Base-by-base conservation (phyloP, 352 stramenopile species). In the Achlya hypogyna region DNA sequence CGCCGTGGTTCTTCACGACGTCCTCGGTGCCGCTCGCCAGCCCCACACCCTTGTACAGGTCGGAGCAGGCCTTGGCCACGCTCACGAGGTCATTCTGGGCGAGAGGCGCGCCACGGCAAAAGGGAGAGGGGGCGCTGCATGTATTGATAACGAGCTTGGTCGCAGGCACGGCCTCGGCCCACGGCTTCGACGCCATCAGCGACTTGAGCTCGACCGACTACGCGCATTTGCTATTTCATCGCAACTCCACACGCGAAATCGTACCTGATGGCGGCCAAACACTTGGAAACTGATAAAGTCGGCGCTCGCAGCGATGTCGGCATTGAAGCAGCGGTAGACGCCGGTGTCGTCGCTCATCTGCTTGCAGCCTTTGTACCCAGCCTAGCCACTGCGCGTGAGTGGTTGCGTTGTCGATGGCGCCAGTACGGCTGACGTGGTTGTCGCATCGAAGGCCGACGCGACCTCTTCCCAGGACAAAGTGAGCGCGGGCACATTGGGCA, bases 391-490 rank as follows among this genome's bases (percentile, higher is more conserved):
- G 34, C 6, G 6, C 34, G 34, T 42, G 6, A 6, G 14, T 42
- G 6, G 6, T 42, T 42, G 6, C 6, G 6, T 42, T 42, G 6
- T 14, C 34, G 14, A 14, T 42, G 14, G 14, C 34, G 34, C 14
- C 6, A 14, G 34, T 6, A 6, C 6, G 6, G 6, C 12, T 45
- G n/a, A 10, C 38, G 38, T 28, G n/a, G 25, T 59, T 6, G 51
- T 23, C 29, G 18, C 18, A n/a, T 49, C 35, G 29, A 62, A 62
- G 18, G 53, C 53, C 0, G 27, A 25, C 20, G 53, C 28, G 16
- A 45, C 23, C 38, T 62, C 53, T 22, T 62, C 53, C 53, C 53
- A 62, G 6, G 53, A 62, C 28, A 62, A 23, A 3, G 53, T 62
- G 16, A 42, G 29, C 2, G 10, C 31, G 22, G 53, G 53, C 25